Base-by-base conservation (phyloP, 345 rosid genomes). In the Citrus australasica region DNA sequence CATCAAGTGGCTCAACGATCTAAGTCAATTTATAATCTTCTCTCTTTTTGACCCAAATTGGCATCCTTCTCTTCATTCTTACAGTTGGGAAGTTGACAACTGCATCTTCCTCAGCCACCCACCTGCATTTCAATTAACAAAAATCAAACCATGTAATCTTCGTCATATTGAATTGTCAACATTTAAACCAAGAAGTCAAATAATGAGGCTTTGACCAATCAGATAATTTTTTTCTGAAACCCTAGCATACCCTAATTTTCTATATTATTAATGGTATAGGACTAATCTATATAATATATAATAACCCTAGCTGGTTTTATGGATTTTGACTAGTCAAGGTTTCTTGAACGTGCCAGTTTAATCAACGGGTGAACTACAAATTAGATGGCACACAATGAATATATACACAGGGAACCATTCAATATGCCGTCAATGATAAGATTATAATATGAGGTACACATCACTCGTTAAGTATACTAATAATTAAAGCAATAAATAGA, bases 61-160 rank as follows among this genome's bases (percentile, higher is more conserved):
- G 98, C 95, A 94, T 79, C 78, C 89, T 88, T 73, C 87, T 90
- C 89, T 91, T 94, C 97, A 92, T 87, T 83, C 97, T 90, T 33
- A 90, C 98, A 2, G 98, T 96, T 5, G 99, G 99, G 71, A 96
- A 96, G 84, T 92, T 89, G 64, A 92, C 86, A n/a, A 94, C 81
- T 14, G 89, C 88, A 67, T 96, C 98, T 60, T 90, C 92, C 82
- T 94, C 97, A 56, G 95, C 94, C 73, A 78, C 85, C 99, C 99
- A 96, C 79, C 98, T 94, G 85, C 87, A 86, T 55, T 56, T 4
- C 2, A 61, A 35, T 38, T 30, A 25, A 61, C 30, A 24, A 38
- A n/a, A 14, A 63, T 30, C 67, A 33, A 30, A 63, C 32, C 35
- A 13, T 63, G 35, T 28, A 28, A 63, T 27, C 19, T 30, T 6